phyloP scores from a whole-genome alignment of 176 grass and related monocot species.

The Miscanthus lutarioriparius region DNA sequence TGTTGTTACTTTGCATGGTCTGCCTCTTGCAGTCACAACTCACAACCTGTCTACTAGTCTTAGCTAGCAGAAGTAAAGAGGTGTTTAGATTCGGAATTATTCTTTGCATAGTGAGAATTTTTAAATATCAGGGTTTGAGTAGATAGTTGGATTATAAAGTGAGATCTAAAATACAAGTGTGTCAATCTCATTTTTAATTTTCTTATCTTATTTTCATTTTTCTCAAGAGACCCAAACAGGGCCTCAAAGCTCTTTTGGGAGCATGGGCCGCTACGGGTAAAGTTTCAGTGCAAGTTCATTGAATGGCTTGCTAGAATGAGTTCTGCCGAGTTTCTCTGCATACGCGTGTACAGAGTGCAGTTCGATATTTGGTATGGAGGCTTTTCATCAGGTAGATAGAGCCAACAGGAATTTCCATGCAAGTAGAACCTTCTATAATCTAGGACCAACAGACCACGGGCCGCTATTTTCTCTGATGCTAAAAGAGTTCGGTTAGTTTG shows the following conservation, averaged over 20 bases:
- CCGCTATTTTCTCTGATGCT: too few relatives aligned
- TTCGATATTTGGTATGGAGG: not conserved
- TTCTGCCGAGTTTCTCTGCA: not conserved
- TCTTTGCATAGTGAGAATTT: not conserved
- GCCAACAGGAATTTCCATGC: slow-evolving; percentile 13
- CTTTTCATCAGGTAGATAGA: slow-evolving; percentile 3
- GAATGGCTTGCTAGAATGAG: slow-evolving; percentile 9
- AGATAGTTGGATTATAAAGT: not conserved
- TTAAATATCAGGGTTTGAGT: not conserved
- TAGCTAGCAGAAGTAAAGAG: not conserved
- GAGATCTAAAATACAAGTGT: not conserved
- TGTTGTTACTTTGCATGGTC: slow-evolving; percentile 19
- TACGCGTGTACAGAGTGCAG: not conserved
- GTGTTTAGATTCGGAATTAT: not conserved
- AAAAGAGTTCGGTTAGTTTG: not conserved
- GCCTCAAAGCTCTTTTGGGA: not conserved
- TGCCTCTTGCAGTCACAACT: not conserved
- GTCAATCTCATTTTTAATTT: not conserved
- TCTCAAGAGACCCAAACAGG: not conserved
- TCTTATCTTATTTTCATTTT: not conserved
- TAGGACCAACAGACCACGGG: not conserved
- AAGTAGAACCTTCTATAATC: not conserved
- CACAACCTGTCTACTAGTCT: not conserved
- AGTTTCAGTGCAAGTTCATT: slow-evolving; percentile 14
- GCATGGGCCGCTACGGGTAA: not conserved